Percentiles rank a stretch among this genome's conserved stretches.
These are phyloP conservation scores for Tilletia walkeri DNA, from an alignment of 1,284 basidiomycete species.

Conservation along the genomic window DNA sequence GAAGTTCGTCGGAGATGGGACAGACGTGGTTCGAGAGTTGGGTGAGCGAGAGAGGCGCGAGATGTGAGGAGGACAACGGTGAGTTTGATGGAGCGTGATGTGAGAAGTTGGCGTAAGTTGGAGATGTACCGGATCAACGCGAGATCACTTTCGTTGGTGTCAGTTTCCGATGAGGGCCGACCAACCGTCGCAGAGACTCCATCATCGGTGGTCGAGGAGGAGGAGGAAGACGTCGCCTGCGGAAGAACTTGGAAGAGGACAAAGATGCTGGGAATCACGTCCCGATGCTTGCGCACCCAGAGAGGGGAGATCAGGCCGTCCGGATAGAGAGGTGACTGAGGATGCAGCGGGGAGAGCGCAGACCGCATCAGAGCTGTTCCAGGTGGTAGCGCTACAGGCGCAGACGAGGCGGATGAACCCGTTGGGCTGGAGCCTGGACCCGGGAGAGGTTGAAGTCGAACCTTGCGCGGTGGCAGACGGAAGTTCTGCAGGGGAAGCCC, in stretches of 20 bases:
- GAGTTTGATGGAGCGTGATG: slow-evolving; percentile 84
- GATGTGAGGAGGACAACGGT: slow-evolving; percentile 91
- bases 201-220: slow-evolving; percentile 15
- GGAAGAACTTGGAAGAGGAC: slow-evolving; percentile 81
- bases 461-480: slow-evolving; percentile 81
- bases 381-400: slow-evolving; percentile 34
- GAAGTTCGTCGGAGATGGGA: slow-evolving; percentile 82
- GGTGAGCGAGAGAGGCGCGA: slow-evolving; percentile 62
- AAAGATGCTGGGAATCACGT: slow-evolving; percentile 85
- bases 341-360: slow-evolving; percentile 82
- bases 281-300: slow-evolving; percentile 92
- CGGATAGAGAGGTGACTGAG: slow-evolving; percentile 81
- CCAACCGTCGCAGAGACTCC: neutral
- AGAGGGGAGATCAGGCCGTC: slow-evolving; percentile 94
- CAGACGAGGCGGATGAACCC: slow-evolving; percentile 18
- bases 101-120: slow-evolving; percentile 71
- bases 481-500: slow-evolving; percentile 59
- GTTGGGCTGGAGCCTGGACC: slow-evolving; percentile 6
- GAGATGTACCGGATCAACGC: slow-evolving; percentile 68
- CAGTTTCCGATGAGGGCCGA: neutral
- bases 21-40: slow-evolving; percentile 70
- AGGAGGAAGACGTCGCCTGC: slow-evolving; percentile 58
- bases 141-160: slow-evolving; percentile 66
- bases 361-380: slow-evolving; percentile 63
- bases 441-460: neutral